Base-by-base conservation (phyloP, 768 basidiomycete genomes). In the Suillus placidus region DNA sequence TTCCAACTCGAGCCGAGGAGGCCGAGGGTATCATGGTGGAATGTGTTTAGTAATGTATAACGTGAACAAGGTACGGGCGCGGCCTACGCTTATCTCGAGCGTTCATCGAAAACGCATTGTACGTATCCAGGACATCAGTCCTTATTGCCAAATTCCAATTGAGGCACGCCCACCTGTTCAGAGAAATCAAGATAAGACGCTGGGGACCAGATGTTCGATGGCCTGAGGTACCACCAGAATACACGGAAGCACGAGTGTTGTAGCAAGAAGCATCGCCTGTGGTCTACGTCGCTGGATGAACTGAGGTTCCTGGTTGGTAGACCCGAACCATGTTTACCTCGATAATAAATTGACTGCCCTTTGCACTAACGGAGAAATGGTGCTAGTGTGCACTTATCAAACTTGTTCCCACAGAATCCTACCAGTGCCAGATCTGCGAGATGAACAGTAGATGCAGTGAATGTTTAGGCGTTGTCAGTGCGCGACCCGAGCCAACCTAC, bases 91-190 rank as follows among this genome's bases (percentile, higher is more conserved):
- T 38, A 14, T 51, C 26, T 52, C 13, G 49, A n/a, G 45, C 45
- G n/a, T 47, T 47, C 23, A 49, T 23, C 23, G 13, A 9, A 52
- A 51, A 26, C 0, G 7, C n/a, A 16, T 8, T 4, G 14, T 26
- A 30, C 51, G 26, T 26, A 49, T 26, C 12, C 10, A 23, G 10
- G 45, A 47, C n/a, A 47, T 64, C 93, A 30, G 14, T 16, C 26
- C 6, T 51, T n/a, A n/a, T 26, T 18, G 6, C 20, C 18, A 43
- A 16, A 30, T 51, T 8, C 49, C 26, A 30, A 30, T 51, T 2
- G 14, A 51, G 26, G 26, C 14, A 51, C 13, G 49, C 14, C 13
- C 26, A 8, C 14, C 13, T 2, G 49, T 16, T 52, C 14, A 52
- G 51, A 30, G 26, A 51, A 51, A 30, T 52, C 26, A 32, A 52